Percentiles rank a stretch among this genome's conserved stretches.
Conservation (phyloP, 306 rosid genomes). For the Pterocarpus santalinus region DNA sequence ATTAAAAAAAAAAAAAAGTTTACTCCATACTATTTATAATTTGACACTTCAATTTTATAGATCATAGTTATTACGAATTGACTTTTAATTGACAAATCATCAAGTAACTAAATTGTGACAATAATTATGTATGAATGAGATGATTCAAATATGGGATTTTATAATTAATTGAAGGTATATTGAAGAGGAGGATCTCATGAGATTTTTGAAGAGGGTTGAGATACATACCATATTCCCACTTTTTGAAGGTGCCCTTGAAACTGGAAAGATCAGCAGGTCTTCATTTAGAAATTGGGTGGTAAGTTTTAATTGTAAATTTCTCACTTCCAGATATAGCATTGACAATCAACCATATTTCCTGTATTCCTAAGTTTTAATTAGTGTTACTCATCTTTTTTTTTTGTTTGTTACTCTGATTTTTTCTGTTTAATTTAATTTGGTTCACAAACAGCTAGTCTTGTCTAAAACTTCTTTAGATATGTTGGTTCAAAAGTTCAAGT, state of each 20-base stretch:
- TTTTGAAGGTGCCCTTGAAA: constrained; percentile 67
- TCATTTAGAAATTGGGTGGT: constrained; percentile 70
- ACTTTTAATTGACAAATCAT: neutral
- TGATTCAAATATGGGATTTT: constrained; percentile 26
- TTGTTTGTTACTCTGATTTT: too few species aligned
- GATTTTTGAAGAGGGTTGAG: constrained; percentile 63
- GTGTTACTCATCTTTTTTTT: neutral
- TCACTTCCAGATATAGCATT: neutral
- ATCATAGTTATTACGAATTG: neutral
- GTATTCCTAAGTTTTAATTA: neutral
- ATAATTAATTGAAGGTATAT: constrained; percentile 52
- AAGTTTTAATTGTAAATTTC: constrained; percentile 34
- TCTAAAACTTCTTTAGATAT: neutral
- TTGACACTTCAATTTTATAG: too few species aligned
- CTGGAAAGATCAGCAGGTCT: constrained; percentile 59
- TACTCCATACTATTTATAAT: too few species aligned
- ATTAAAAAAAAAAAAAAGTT: too few species aligned
- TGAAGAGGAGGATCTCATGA: constrained; percentile 66
- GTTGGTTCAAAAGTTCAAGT: neutral
- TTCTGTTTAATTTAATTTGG: too few species aligned
- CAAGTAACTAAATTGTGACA: too few species aligned
- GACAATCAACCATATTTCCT: neutral
- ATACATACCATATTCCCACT: constrained; percentile 65
- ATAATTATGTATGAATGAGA: neutral
- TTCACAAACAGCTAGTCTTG: too few species aligned